phyloP scores from a whole-genome alignment of 2,329 filamentous ascomycete genomes.

The Penicillium sp. region DNA sequence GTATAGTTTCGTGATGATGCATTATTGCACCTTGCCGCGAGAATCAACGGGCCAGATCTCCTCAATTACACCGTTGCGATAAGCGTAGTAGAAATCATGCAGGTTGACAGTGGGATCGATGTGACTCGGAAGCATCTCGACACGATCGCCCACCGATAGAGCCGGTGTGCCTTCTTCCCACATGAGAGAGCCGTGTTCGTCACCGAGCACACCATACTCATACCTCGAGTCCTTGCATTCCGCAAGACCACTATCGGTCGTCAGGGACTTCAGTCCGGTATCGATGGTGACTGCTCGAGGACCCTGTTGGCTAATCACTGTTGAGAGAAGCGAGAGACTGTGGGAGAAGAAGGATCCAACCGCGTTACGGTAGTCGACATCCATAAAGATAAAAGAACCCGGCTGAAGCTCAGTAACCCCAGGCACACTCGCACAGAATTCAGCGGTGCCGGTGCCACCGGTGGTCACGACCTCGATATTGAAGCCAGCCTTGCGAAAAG shows the following conservation, averaged over 20 bases:
- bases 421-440: slow-evolving; percentile 56
- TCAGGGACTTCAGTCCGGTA: slow-evolving; percentile 55
- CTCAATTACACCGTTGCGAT: slow-evolving; percentile 53
- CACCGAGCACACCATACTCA: slow-evolving; percentile 50
- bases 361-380: slow-evolving; percentile 60
- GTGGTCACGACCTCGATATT: slow-evolving; percentile 56
- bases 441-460: slow-evolving; percentile 58
- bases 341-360: slow-evolving; percentile 55
- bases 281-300: slow-evolving; percentile 53
- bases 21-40: slow-evolving; percentile 56
- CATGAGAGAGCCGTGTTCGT: slow-evolving; percentile 54
- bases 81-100: slow-evolving; percentile 56
- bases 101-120: slow-evolving; percentile 61
- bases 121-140: slow-evolving; percentile 60
- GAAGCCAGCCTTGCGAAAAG: slow-evolving; percentile 48
- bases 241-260: slow-evolving; percentile 57
- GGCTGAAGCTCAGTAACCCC: slow-evolving; percentile 61
- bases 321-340: slow-evolving; percentile 54
- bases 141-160: slow-evolving; percentile 51
- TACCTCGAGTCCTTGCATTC: slow-evolving; percentile 53
- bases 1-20: neutral
- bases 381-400: slow-evolving; percentile 62
- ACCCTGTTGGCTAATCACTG: slow-evolving; percentile 55
- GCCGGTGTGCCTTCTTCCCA: slow-evolving; percentile 50
- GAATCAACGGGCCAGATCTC: slow-evolving; percentile 59